These are phyloP conservation scores for Lachancea meyersii DNA, from an alignment of 805 yeast genomes.

Conservation along the genomic window DNA sequence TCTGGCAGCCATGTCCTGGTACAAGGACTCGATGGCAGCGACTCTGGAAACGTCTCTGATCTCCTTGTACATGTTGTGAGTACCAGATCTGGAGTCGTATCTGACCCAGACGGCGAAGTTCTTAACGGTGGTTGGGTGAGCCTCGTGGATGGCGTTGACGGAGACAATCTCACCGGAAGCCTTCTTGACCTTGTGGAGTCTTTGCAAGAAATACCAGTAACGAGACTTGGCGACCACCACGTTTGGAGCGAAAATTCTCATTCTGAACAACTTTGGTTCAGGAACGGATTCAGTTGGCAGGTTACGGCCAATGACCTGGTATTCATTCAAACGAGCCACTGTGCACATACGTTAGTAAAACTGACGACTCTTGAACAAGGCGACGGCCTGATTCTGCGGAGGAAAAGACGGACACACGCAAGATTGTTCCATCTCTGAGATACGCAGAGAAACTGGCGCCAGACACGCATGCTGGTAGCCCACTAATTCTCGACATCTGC, in stretches of 20 bases:
- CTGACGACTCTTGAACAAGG: slow-evolving; percentile 2
- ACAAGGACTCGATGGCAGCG: slow-evolving; percentile 96
- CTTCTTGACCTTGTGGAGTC: slow-evolving; percentile 98
- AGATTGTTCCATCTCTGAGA: too few relatives aligned
- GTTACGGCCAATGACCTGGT: slow-evolving; percentile 99
- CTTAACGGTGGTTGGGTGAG: slow-evolving; percentile 98
- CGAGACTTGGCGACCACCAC: slow-evolving; percentile 99
- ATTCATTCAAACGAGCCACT: slow-evolving; percentile 98
- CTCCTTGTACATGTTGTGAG: slow-evolving; percentile 99
- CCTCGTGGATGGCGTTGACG: slow-evolving; percentile 84
- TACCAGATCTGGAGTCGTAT: slow-evolving; percentile 99
- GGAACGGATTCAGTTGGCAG: slow-evolving; percentile 98
- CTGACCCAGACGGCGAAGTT: slow-evolving; percentile 99
- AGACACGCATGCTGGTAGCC: too few relatives aligned
- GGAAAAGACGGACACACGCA: neutral
- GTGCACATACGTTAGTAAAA: slow-evolving; percentile 2
- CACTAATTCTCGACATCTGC: neutral
- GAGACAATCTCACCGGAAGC: slow-evolving; percentile 99
- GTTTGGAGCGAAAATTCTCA: slow-evolving; percentile 99
- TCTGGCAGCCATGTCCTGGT: slow-evolving; percentile 99
- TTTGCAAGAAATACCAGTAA: slow-evolving; percentile 99
- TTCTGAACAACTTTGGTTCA: slow-evolving; percentile 99
- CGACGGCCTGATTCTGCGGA: neutral
- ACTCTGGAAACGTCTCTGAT: slow-evolving; percentile 99
- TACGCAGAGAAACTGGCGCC: too few relatives aligned